These are phyloP conservation scores for Penicillium dipodomyicola DNA, from an alignment of 495 filamentous ascomycete genomes.

Conservation along the genomic window DNA sequence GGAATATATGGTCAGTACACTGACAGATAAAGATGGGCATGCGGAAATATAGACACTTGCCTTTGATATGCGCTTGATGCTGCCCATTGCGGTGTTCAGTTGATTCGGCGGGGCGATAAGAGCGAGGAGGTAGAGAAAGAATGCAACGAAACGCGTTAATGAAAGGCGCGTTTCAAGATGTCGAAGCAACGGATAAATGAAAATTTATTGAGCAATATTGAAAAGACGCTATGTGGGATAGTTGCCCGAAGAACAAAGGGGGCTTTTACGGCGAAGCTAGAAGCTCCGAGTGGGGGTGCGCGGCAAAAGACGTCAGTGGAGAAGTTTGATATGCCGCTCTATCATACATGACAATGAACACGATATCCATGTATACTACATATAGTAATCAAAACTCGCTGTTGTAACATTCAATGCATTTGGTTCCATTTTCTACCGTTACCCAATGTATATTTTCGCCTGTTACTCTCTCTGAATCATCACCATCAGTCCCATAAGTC, in stretches of 20 bases:
- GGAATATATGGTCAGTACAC: constrained; percentile 5
- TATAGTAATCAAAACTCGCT: neutral
- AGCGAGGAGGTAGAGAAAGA: constrained; percentile 16
- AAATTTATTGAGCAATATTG: neutral
- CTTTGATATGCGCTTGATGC: constrained; percentile 62
- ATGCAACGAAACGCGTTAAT: constrained; percentile 7
- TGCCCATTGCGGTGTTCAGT: constrained; percentile 40
- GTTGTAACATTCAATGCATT: neutral
- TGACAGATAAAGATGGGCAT: neutral
- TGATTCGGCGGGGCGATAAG: constrained; percentile 16
- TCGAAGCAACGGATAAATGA: constrained; percentile 20
- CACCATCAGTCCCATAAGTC: constrained; percentile 92
- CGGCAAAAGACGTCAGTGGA: constrained; percentile 33
- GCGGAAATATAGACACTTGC: constrained; percentile 30
- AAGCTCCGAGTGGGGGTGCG: constrained; percentile 20
- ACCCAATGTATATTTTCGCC: constrained; percentile 7
- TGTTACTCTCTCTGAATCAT: constrained; percentile 82
- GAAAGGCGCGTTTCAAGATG: neutral
- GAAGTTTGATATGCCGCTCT: constrained; percentile 5
- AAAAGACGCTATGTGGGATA: constrained; percentile 9
- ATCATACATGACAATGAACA: neutral
- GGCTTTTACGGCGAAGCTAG: constrained; percentile 18
- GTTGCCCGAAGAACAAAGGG: constrained; percentile 33
- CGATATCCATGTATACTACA: too few relatives aligned
- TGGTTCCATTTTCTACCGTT: neutral